Evolutionary conservation across 2,329 filamentous ascomycete genomes (phyloP), one percentile per base, ranked within the genome.

Genomic region (Dichotomopilus funicola): DNA sequence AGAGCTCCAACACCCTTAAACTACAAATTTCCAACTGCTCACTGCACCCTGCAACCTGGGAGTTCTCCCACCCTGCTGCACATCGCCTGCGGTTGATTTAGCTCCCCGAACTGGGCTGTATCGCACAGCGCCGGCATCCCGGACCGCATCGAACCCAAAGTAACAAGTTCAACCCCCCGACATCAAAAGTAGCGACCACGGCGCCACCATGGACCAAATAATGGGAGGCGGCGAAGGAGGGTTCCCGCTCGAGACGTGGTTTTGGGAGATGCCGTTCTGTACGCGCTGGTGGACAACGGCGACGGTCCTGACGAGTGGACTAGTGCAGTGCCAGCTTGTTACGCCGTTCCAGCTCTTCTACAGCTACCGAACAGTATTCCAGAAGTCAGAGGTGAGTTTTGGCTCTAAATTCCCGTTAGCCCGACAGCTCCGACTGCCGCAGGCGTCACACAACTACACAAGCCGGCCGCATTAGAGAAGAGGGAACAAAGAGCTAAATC

Each of bases 201-300:
- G 7, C 33, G 33, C 51, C 37, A 61, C 37, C 59, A 83, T 83
- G 80, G 79, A 83, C 62, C 78, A 80, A 65, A 77, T 81, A 65
- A 78, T 83, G 68, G 72, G 19, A 27, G 19, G 74, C 57, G 80
- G 81, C 56, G 81, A 78, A 63, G 82, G 79, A 57, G 77, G 79
- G 53, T 76, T 96, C 67, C 94, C 92, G 43, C 80, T 99, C 6
- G 94, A 97, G 73, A 87, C 92, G 64, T 99, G 94, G 94, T 97
- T 96, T 73, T 96, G 90, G 80, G 94, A 99, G 72, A 96, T 96
- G 88, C 94, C 94, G 3, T 84, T 94, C 33, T 95, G 91, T 72
- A 99, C 94, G 40, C 80, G 94, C 59, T 95, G 89, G 86, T 99
- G 94, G 94, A 97, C 94, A 27, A 91, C 90, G 31, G 91, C 91